These are phyloP conservation scores for Scolecobasidium constrictum DNA, from an alignment of 2,329 filamentous ascomycete species.

Conservation along the genomic window DNA sequence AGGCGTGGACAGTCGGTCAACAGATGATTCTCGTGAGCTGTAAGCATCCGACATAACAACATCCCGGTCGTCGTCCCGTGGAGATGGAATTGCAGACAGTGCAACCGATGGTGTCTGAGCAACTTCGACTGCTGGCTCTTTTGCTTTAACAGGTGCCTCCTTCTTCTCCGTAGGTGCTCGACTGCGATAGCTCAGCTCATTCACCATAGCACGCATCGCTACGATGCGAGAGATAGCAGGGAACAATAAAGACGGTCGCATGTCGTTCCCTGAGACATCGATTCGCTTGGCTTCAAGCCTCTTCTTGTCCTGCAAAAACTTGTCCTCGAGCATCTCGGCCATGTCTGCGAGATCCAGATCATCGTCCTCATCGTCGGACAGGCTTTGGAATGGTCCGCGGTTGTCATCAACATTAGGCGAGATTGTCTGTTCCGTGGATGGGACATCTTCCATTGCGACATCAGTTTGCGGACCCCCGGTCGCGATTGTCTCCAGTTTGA, in stretches of 20 bases:
- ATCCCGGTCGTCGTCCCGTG: constrained; percentile 5
- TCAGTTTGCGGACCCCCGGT: not conserved
- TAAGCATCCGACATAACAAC: constrained; percentile 7
- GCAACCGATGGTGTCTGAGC: not conserved
- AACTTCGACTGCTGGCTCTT: not conserved
- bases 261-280: constrained; percentile 10
- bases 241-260: constrained; percentile 7
- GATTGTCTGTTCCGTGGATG: not conserved
- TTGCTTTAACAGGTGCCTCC: constrained; percentile 1
- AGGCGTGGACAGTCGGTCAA: constrained; percentile 25
- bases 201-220: constrained; percentile 4
- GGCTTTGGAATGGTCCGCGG: not conserved
- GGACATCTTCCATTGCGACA: constrained; percentile 4
- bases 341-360: constrained; percentile 6
- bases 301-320: constrained; percentile 10
- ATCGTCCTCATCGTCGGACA: constrained; percentile 9
- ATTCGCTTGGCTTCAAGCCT: constrained; percentile 8
- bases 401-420: not conserved
- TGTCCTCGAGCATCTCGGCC: constrained; percentile 5
- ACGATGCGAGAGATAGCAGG: constrained; percentile 6
- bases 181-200: constrained; percentile 1
- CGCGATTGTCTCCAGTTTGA: not conserved
- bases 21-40: constrained; percentile 13
- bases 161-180: not conserved
- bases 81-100: constrained; percentile 1